Conservation (phyloP, 768 basidiomycete species). For the Hygrophorus russula region DNA sequence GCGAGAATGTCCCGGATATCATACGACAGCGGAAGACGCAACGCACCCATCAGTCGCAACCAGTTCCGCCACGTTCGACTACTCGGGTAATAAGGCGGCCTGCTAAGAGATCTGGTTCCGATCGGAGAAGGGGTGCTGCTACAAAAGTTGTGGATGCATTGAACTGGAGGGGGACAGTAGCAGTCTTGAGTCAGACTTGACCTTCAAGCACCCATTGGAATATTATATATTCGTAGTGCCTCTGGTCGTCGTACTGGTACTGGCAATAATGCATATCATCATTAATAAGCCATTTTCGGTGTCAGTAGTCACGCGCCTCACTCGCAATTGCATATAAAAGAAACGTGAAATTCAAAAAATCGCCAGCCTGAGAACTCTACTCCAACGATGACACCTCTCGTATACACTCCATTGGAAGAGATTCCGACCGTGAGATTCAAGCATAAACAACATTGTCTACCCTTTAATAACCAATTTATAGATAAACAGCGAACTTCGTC, state of each 20-base stretch:
- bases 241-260: too few species aligned
- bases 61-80: not conserved
- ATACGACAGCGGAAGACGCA: constrained; percentile 13
- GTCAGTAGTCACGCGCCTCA: too few species aligned
- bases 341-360: too few species aligned
- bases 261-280: too few species aligned
- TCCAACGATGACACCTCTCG: constrained; percentile 16
- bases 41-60: too few species aligned
- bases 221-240: too few species aligned
- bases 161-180: not conserved
- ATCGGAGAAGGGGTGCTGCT: not conserved
- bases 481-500: constrained; percentile 45
- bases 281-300: too few species aligned
- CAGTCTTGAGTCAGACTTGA: not conserved
- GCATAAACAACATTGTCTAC: not conserved
- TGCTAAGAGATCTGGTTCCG: not conserved
- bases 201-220: too few species aligned
- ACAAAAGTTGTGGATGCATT: not conserved
- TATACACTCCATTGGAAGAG: constrained; percentile 41
- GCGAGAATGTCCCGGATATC: constrained; percentile 16
- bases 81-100: not conserved
- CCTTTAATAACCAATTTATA: constrained; percentile 13
- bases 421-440: constrained; percentile 32
- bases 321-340: too few species aligned
- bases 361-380: not conserved